Percentiles rank a stretch among this genome's conserved stretches.
phyloP scores from a whole-genome alignment of 2,329 filamentous ascomycete species.

The Trichoderma guizhouense region DNA sequence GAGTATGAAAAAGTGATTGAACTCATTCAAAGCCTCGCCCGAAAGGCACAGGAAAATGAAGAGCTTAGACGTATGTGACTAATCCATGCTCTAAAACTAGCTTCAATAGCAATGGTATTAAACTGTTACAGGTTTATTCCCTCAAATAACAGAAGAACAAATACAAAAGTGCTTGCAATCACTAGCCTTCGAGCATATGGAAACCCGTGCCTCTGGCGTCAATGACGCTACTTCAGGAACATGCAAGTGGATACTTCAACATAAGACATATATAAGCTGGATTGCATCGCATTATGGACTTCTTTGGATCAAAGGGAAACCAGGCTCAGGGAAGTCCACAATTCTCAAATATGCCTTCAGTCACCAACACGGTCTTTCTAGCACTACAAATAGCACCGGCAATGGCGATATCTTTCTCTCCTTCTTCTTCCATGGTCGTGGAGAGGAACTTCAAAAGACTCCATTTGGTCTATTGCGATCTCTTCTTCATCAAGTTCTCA shows the following conservation, averaged over 20 bases:
- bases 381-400: background rate
- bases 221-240: constrained; percentile 28
- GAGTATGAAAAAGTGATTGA: background rate
- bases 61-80: background rate
- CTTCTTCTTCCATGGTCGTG: constrained; percentile 38
- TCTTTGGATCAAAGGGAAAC: constrained; percentile 41
- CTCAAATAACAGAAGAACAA: background rate
- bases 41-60: background rate
- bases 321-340: constrained; percentile 41
- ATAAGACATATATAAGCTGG: constrained; percentile 28
- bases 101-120: background rate
- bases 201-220: constrained; percentile 19
- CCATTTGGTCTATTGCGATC: constrained; percentile 35
- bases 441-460: constrained; percentile 31
- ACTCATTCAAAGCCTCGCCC: background rate
- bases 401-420: constrained; percentile 20
- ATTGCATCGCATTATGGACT: constrained; percentile 19
- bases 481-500: constrained; percentile 33
- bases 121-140: background rate
- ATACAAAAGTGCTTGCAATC: constrained; percentile 28
- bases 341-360: constrained; percentile 34
- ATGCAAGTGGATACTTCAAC: constrained; percentile 32
- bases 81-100: background rate
- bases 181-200: constrained; percentile 31
- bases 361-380: constrained; percentile 19